Evolutionary conservation across 345 rosid genomes (phyloP).

Genomic region (Ceriops tagal): DNA sequence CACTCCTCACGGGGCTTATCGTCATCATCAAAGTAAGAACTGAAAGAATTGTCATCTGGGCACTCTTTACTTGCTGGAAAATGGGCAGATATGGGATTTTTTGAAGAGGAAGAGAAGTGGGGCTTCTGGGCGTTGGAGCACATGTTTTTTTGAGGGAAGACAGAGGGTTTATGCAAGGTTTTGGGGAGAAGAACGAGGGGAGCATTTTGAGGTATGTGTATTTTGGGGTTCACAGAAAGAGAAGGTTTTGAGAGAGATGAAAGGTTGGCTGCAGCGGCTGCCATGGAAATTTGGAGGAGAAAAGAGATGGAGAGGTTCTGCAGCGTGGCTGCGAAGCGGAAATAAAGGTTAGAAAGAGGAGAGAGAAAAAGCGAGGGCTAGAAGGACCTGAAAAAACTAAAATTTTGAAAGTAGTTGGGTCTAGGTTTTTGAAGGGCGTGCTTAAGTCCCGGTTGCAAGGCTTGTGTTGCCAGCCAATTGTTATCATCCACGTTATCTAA

Average conservation of each 20-base stretch:
- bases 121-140: slow-evolving; percentile 20
- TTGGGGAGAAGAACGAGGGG: slow-evolving; percentile 23
- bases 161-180: slow-evolving; percentile 44
- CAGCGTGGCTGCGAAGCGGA: not conserved
- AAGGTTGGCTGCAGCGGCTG: slow-evolving; percentile 11
- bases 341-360: not conserved
- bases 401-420: not conserved
- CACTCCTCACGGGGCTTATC: slow-evolving; percentile 98
- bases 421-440: not conserved
- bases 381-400: not conserved
- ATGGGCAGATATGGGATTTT: slow-evolving; percentile 39
- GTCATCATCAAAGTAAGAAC: slow-evolving; percentile 30
- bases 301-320: not conserved
- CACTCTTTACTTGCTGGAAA: slow-evolving; percentile 11
- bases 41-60: slow-evolving; percentile 20
- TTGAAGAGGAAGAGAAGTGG: slow-evolving; percentile 27
- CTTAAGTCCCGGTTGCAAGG: too few relatives aligned
- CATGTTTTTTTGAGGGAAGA: slow-evolving; percentile 19
- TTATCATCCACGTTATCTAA: too few relatives aligned
- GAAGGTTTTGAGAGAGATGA: slow-evolving; percentile 19
- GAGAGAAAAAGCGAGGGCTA: not conserved
- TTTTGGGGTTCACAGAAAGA: not conserved
- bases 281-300: slow-evolving; percentile 5
- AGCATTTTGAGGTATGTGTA: slow-evolving; percentile 11
- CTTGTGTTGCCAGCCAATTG: too few relatives aligned